Percentiles rank a stretch among this genome's conserved stretches.
These are phyloP conservation scores for Acorus calamus DNA, from an alignment of 106 monocot genomes.

Conservation along the genomic window DNA sequence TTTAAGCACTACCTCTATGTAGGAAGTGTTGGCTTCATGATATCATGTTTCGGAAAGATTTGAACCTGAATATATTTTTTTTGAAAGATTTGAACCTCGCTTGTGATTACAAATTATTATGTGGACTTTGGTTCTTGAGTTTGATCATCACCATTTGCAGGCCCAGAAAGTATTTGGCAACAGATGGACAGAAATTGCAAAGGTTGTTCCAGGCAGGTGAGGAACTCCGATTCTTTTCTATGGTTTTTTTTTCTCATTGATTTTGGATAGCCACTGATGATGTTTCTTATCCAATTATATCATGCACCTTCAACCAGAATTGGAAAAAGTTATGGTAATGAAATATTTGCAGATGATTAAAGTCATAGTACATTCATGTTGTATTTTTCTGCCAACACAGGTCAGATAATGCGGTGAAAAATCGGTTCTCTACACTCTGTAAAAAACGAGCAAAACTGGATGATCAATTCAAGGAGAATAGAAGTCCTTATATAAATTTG, in stretches of 20 bases:
- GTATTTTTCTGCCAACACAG: slow-evolving; percentile 12
- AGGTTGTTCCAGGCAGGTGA: slow-evolving; percentile 90
- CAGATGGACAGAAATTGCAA: slow-evolving; percentile 95
- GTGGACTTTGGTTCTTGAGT: not conserved
- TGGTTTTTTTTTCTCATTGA: not conserved
- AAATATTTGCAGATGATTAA: no score
- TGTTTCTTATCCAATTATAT: no score
- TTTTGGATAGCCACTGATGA: no score
- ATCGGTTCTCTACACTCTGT: slow-evolving; percentile 81
- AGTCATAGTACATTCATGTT: no score
- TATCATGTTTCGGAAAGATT: not conserved
- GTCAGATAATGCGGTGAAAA: slow-evolving; percentile 96
- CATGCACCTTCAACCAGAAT: no score
- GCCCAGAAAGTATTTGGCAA: slow-evolving; percentile 93
- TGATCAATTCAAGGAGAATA: slow-evolving; percentile 49
- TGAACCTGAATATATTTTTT: not conserved
- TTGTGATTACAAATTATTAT: not conserved
- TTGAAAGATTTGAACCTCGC: not conserved
- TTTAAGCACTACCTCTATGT: not conserved
- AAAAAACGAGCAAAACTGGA: slow-evolving; percentile 78
- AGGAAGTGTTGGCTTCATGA: not conserved
- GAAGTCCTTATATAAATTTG: slow-evolving; percentile 5
- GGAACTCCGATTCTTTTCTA: not conserved
- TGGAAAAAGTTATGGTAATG: no score
- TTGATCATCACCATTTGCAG: slow-evolving; percentile 22